Conservation (phyloP, 176 grass and related monocot species). For the Stipa capillata region DNA sequence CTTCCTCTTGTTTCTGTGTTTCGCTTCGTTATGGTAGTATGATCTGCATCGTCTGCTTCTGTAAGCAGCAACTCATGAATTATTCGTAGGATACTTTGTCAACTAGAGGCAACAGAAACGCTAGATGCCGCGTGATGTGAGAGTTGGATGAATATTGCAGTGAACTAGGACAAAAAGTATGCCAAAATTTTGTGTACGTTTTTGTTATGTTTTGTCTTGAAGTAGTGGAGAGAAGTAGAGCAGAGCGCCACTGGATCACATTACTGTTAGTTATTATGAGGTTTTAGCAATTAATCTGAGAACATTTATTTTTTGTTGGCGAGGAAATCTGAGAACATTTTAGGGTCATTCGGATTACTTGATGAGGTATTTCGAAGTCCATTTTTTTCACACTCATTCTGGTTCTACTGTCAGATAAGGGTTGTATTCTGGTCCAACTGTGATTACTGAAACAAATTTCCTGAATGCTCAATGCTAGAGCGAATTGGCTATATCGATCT, state of each 20-base stretch:
- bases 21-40: not conserved
- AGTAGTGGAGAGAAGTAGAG: not conserved
- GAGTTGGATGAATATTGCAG: not conserved
- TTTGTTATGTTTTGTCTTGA: not conserved
- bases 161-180: too few species aligned
- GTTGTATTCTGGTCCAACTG: not conserved
- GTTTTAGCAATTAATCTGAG: not conserved
- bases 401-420: not conserved
- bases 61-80: not conserved
- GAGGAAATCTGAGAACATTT: not conserved
- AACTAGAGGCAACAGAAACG: not conserved
- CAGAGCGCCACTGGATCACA: not conserved
- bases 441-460: not conserved
- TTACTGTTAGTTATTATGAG: not conserved
- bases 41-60: not conserved
- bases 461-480: not conserved
- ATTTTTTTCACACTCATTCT: not conserved
- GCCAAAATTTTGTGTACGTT: not conserved
- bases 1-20: not conserved
- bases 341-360: not conserved
- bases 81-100: not conserved
- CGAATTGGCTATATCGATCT: not conserved
- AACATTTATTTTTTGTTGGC: not conserved
- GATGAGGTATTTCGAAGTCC: not conserved
- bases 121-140: not conserved